Percentiles rank a stretch among this genome's conserved stretches.
Evolutionary conservation across 2,329 filamentous ascomycete species (phyloP).

Genomic region (Berkeleyomyces basicola): DNA sequence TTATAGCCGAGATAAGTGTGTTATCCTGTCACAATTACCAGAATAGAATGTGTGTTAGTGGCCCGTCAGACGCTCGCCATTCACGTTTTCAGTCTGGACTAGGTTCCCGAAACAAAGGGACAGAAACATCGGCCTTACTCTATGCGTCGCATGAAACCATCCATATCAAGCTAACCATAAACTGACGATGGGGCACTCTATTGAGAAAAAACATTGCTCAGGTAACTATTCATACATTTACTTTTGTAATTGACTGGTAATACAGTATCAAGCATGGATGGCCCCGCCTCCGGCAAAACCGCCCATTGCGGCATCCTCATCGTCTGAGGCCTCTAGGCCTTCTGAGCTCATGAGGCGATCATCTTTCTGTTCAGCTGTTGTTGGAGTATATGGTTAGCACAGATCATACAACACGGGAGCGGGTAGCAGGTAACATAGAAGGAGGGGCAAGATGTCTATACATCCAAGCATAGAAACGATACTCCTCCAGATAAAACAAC

Average conservation of each 20-base stretch:
- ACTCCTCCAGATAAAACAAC: not conserved
- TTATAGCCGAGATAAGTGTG: too few relatives aligned
- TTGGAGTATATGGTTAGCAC: constrained; percentile 11
- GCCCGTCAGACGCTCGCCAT: too few relatives aligned
- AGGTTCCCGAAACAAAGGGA: too few relatives aligned
- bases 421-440: not conserved
- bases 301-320: constrained; percentile 32
- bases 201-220: not conserved
- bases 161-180: not conserved
- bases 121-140: too few relatives aligned
- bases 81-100: too few relatives aligned
- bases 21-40: too few relatives aligned
- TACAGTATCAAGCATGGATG: not conserved
- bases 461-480: not conserved
- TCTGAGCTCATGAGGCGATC: constrained; percentile 52
- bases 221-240: not conserved
- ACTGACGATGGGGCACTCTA: not conserved
- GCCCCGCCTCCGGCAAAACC: constrained; percentile 29
- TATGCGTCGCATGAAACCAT: too few relatives aligned
- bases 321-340: constrained; percentile 45
- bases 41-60: too few relatives aligned
- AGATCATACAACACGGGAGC: not conserved
- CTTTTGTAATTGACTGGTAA: not conserved
- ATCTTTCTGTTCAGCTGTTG: constrained; percentile 47
- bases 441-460: not conserved